These are phyloP conservation scores for Umbilicus rupestris DNA, from an alignment of 164 flowering plant genomes.

Conservation along the genomic window DNA sequence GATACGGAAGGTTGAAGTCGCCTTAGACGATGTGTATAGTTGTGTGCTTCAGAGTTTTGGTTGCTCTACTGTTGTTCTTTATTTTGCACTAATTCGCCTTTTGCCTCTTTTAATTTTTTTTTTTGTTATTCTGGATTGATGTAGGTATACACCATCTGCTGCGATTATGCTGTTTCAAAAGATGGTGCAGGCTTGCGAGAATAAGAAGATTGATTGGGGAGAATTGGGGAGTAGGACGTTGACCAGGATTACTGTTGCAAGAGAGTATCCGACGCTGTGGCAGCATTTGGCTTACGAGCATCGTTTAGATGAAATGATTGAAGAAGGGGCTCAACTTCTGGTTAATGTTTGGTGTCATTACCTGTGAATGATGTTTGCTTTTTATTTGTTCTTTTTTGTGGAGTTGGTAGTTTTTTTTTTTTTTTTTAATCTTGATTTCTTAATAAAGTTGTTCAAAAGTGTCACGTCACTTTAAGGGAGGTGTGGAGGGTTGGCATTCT, in stretches of 20 bases:
- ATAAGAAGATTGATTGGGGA: slow-evolving; percentile 56
- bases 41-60: not conserved
- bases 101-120: not conserved
- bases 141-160: slow-evolving; percentile 2
- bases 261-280: slow-evolving; percentile 96
- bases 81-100: no score
- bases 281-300: slow-evolving; percentile 78
- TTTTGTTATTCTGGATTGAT: not conserved
- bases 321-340: slow-evolving; percentile 45
- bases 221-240: slow-evolving; percentile 50
- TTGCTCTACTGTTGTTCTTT: not conserved
- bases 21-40: not conserved
- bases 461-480: no score
- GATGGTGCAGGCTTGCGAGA: not conserved
- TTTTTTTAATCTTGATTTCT: no score
- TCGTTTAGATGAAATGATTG: slow-evolving; percentile 31
- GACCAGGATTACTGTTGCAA: slow-evolving; percentile 75
- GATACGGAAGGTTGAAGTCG: not conserved
- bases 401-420: no score
- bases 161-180: not conserved
- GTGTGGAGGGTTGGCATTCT: no score
- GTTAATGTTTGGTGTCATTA: slow-evolving; percentile 27
- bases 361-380: not conserved
- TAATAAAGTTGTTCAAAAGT: no score
- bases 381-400: not conserved